A percentile compares a stretch with the other conserved stretches of the same genome.
These are phyloP conservation scores for Physcia stellaris DNA, from an alignment of 495 filamentous ascomycete species.

Conservation along the genomic window DNA sequence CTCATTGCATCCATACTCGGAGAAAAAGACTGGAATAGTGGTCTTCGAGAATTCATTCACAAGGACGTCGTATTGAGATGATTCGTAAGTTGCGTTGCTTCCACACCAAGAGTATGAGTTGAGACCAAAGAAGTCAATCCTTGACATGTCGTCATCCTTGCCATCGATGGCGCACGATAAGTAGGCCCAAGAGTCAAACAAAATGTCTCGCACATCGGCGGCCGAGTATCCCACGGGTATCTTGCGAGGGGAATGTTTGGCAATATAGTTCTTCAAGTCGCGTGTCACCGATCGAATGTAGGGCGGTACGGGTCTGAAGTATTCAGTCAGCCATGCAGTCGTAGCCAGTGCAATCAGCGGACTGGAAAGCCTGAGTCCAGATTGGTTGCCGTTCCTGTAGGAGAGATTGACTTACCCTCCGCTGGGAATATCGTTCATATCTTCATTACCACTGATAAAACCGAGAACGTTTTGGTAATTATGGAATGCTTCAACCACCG, in stretches of 20 bases:
- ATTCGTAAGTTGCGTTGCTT: conserved; percentile 46
- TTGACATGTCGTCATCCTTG: conserved; percentile 45
- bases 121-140: conserved; percentile 77
- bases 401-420: too few relatives aligned
- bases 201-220: conserved; percentile 70
- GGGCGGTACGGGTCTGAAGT: conserved; percentile 48
- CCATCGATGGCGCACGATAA: conserved; percentile 66
- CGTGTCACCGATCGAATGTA: conserved; percentile 61
- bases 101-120: conserved; percentile 97
- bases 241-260: conserved; percentile 47
- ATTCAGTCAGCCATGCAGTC: too few relatives aligned
- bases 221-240: conserved; percentile 93
- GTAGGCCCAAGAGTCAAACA: conserved; percentile 71
- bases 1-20: conserved; percentile 89
- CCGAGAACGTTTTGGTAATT: conserved; percentile 79
- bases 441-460: conserved; percentile 91
- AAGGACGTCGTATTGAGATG: conserved; percentile 58
- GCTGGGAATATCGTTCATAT: conserved; percentile 57
- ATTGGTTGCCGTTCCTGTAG: too few relatives aligned
- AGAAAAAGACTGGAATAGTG: conserved; percentile 85
- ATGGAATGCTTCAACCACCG: conserved; percentile 89
- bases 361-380: too few relatives aligned
- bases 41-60: conserved; percentile 55
- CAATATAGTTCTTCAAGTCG: conserved; percentile 80
- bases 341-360: too few relatives aligned